Evolutionary conservation across 2,329 filamentous ascomycete genomes (phyloP), one percentile per base, ranked within the genome.

Genomic region (Ophiocordyceps sinensis): DNA sequence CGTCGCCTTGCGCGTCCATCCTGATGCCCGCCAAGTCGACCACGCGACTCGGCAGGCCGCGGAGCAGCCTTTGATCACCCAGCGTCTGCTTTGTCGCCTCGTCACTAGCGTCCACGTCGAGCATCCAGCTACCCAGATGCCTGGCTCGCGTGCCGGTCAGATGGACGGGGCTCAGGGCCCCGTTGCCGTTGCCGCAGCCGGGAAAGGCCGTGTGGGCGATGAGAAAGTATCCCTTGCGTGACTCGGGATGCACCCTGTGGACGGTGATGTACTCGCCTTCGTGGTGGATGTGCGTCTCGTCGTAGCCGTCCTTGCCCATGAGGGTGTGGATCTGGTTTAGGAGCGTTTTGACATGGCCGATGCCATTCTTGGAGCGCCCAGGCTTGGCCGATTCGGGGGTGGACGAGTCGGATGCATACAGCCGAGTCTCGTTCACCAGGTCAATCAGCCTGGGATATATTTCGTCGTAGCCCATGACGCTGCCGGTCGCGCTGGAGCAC

Each of bases 381-480:
- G 78, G 63, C 47, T 80, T 75, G 49, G 87, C 68, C 3, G 71
- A 67, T 9, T 59, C 59, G 3, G 58, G 55, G 9, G 67, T 70
- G 2, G 86, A 93, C 32, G 79, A 88, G 43, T 77, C 70, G 0
- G 86, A 91, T 0, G 77, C 76, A 61, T 98, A 98, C 2, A 82
- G 66, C 29, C 91, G 75, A 21, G 75, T 93, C 61, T 98, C 91
- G 41, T 85, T 77, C 14, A 98, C 91, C 14, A 98, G 73, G 52
- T 98, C 87, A n/a, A 98, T 77, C 42, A 95, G 71, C 51, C 82
- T 80, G 1, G 91, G 91, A 51, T 96, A 98, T 45, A 96, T 79
- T 60, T 98, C 91, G 55, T 98, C 91, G 53, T 94, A 96, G 2
- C 91, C 91, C 79, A 96, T 94, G 38, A 96, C 91, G 56, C 91